Evolutionary conservation across 108 stramenopile species (phyloP).

Genomic region (Cyclostephanos tholiformis): DNA sequence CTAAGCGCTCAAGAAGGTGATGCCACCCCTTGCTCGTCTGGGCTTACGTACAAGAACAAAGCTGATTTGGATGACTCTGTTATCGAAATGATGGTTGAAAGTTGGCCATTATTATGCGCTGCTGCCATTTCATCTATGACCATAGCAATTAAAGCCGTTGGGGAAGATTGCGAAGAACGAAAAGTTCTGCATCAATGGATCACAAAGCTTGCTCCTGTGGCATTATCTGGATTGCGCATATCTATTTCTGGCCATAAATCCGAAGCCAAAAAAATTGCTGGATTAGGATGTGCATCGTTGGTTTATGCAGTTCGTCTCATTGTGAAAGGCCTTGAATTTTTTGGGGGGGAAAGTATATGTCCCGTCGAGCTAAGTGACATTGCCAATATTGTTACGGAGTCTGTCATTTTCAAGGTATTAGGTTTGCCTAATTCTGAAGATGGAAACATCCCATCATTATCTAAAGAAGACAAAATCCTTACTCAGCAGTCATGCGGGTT

Average conservation of each 20-base stretch:
- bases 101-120: constrained; percentile 53
- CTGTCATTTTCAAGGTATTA: constrained; percentile 22
- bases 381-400: constrained; percentile 28
- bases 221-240: constrained; percentile 49
- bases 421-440: constrained; percentile 13
- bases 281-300: constrained; percentile 16
- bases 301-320: constrained; percentile 34
- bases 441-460: not conserved
- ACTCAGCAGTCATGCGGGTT: constrained; percentile 38
- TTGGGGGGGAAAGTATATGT: constrained; percentile 1
- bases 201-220: constrained; percentile 48
- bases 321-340: constrained; percentile 15
- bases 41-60: constrained; percentile 43
- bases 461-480: constrained; percentile 8
- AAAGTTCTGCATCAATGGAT: constrained; percentile 54
- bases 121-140: constrained; percentile 45
- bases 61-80: constrained; percentile 41
- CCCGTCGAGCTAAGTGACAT: constrained; percentile 21
- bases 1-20: not conserved
- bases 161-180: constrained; percentile 19
- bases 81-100: constrained; percentile 30
- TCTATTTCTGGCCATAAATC: constrained; percentile 14
- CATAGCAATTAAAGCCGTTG: constrained; percentile 23
- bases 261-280: not conserved
- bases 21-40: constrained; percentile 11